phyloP scores from a whole-genome alignment of 2,329 filamentous ascomycete genomes.

The Fusarium guadeloupense region DNA sequence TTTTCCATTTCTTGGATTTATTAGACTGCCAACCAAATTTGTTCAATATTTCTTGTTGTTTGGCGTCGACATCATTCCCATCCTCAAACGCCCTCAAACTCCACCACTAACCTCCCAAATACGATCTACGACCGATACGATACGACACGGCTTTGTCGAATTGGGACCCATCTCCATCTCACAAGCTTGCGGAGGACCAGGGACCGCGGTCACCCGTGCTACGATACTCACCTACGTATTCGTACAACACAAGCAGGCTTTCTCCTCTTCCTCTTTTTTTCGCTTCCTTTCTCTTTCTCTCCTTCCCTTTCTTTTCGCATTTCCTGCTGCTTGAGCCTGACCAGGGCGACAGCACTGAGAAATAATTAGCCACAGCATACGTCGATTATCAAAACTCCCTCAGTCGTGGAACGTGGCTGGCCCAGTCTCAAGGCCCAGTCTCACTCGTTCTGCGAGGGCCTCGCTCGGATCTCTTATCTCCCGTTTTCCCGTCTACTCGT shows the following conservation, averaged over 20 bases:
- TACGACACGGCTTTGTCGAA: slow-evolving; percentile 34
- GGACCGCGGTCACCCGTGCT: slow-evolving; percentile 25
- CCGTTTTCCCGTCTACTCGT: slow-evolving; percentile 7
- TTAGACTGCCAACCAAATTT: neutral
- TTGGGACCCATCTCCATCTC: slow-evolving; percentile 26
- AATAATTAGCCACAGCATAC: slow-evolving; percentile 34
- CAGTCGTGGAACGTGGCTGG: slow-evolving; percentile 34
- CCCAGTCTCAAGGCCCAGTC: slow-evolving; percentile 26
- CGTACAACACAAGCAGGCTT: slow-evolving; percentile 15
- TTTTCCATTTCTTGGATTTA: neutral
- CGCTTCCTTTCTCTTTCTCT: slow-evolving; percentile 11
- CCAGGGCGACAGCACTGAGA: slow-evolving; percentile 9
- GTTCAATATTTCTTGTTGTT: neutral
- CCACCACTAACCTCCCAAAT: slow-evolving; percentile 37
- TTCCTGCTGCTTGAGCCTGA: slow-evolving; percentile 19
- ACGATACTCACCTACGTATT: slow-evolving; percentile 31
- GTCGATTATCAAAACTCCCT: slow-evolving; percentile 3
- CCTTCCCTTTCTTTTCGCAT: slow-evolving; percentile 9
- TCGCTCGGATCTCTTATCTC: slow-evolving; percentile 13
- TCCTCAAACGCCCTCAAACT: slow-evolving; percentile 25
- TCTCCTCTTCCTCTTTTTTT: neutral
- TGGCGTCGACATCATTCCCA: slow-evolving; percentile 30
- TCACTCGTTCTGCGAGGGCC: neutral
- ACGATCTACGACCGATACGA: slow-evolving; percentile 38
- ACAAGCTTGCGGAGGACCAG: slow-evolving; percentile 36